Evolutionary conservation across 177 flowering plant genomes (phyloP).

Genomic region (Vitis hybrid): DNA sequence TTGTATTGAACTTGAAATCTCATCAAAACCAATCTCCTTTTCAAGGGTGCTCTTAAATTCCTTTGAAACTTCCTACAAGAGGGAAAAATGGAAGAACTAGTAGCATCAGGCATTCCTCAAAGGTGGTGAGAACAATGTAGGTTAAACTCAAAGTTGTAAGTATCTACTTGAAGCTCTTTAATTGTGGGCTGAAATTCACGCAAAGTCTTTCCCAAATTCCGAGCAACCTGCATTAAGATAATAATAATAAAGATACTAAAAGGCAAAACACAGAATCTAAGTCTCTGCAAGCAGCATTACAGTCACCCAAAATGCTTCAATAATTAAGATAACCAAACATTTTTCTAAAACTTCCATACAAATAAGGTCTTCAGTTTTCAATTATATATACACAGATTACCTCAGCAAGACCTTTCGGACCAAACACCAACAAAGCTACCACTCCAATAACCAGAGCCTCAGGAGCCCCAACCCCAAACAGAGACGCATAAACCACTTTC

Average conservation of each 20-base stretch:
- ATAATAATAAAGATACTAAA: neutral
- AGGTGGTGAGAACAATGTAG: neutral
- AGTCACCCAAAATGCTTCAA: neutral
- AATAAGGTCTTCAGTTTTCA: neutral
- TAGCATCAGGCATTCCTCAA: conserved; percentile 2
- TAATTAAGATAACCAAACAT: no score
- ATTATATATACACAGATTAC: conserved; percentile 35
- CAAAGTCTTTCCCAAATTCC: conserved; percentile 85
- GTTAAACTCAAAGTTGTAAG: conserved; percentile 1
- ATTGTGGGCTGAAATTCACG: conserved; percentile 96
- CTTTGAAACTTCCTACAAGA: conserved; percentile 82
- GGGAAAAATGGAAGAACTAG: neutral
- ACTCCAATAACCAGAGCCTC: conserved; percentile 98
- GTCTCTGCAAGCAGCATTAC: neutral
- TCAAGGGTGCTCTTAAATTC: conserved; percentile 94
- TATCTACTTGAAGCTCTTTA: conserved; percentile 83
- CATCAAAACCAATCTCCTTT: conserved; percentile 94
- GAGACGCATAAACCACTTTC: conserved; percentile 68
- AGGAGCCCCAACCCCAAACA: conserved; percentile 99
- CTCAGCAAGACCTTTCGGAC: conserved; percentile 99
- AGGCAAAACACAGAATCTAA: neutral
- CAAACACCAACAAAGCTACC: conserved; percentile 96
- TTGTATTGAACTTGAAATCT: conserved; percentile 41
- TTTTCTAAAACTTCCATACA: neutral
- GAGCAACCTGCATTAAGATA: conserved; percentile 69